phyloP scores from a whole-genome alignment of 2,329 filamentous ascomycete genomes.

The Neodidymelliopsis sp. region DNA sequence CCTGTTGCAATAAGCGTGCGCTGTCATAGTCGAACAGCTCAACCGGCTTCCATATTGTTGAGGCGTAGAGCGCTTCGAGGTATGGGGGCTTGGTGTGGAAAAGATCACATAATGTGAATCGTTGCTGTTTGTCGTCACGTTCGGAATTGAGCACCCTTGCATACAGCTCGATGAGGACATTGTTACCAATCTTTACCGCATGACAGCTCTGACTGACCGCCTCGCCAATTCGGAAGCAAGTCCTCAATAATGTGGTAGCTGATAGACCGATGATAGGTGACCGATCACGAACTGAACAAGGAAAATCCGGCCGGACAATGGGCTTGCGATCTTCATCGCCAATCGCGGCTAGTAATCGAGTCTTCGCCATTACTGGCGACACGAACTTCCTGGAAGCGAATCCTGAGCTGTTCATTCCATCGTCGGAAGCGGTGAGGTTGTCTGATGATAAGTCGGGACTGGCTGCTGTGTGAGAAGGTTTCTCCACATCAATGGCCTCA shows the following conservation, averaged over 20 bases:
- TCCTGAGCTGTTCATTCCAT: background rate
- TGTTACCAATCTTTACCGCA: conserved; percentile 57
- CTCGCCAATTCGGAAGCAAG: conserved; percentile 71
- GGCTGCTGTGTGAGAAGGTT: background rate
- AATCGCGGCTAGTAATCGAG: conserved; percentile 21
- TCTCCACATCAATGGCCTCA: background rate
- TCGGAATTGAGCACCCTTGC: conserved; percentile 66
- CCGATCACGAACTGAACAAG: conserved; percentile 57
- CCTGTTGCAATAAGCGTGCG: conserved; percentile 52
- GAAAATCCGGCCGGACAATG: conserved; percentile 63
- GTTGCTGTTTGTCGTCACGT: conserved; percentile 63
- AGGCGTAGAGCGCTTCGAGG: conserved; percentile 55
- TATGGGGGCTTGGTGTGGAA: conserved; percentile 66
- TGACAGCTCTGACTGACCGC: conserved; percentile 60
- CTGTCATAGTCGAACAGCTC: conserved; percentile 58
- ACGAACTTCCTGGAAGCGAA: conserved; percentile 22
- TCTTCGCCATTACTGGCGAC: conserved; percentile 34
- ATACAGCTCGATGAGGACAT: conserved; percentile 67
- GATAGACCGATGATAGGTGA: conserved; percentile 63
- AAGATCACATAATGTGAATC: conserved; percentile 70
- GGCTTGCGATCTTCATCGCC: conserved; percentile 40
- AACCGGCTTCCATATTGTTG: conserved; percentile 54
- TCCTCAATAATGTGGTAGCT: conserved; percentile 58
- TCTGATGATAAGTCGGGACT: background rate
- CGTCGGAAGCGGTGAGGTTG: background rate